Evolutionary conservation across 208 protist species (phyloP), one percentile per base, ranked within the genome.

Genomic region (Novymonas esmeraldas): DNA sequence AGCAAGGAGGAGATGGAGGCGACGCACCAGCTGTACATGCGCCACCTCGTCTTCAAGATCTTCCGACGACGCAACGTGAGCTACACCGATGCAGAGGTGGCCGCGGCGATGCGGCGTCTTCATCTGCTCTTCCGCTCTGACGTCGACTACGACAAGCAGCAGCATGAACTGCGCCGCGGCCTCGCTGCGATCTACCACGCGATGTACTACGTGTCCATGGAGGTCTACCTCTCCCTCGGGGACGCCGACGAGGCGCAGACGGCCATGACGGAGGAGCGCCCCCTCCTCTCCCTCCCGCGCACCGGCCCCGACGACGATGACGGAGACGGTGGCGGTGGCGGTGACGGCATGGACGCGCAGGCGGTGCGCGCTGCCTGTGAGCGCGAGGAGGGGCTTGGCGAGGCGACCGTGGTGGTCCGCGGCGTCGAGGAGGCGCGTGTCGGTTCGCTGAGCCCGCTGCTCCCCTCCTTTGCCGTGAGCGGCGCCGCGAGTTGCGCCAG

Each of bases 21-120:
- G 29, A 73, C 73, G 42, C 66, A 73, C 56, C 77, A 81, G 64
- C 78, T 78, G 31, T 86, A 86, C 77, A 86, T 86, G 81, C 76
- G 73, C 44, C 81, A 86, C 65, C 54, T 86, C 49, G 77, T 86
- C 68, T 83, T 82, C 60, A 86, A 86, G 58, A 79, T 86, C 13
- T 83, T 86, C 41, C 76, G 77, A 10, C 72, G 81, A 11, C 76
- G 76, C 64, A 86, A 82, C 57, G 52, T 77, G 22, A 81, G 73
- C 73, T 81, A 73, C 58, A 79, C 81, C 26, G 77, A 82, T 16
- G 54, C 51, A 6, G 76, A 82, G 55, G 73, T 64, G 26, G 41
- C 54, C 0, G 64, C 60, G 6, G 71, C 77, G 11, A 70, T 86
- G 34, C 73, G 81, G n/a, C 52, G 56, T 34, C 33, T 85, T 63